A percentile compares a stretch with the other conserved stretches of the same genome.
phyloP scores from a whole-genome alignment of 2,329 filamentous ascomycete species.

The Hymenoscyphus fructigenus region DNA sequence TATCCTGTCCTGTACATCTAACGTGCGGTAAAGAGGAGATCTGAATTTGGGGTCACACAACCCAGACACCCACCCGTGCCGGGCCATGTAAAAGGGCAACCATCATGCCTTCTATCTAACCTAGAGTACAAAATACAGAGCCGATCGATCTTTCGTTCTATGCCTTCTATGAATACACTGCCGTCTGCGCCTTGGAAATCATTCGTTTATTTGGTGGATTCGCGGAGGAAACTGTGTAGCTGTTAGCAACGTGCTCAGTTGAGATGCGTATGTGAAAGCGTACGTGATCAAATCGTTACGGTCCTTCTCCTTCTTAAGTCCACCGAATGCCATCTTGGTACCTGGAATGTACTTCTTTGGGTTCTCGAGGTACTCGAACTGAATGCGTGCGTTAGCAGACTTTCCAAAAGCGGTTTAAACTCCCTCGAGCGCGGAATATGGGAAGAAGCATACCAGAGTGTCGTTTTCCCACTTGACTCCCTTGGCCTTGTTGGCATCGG shows the following conservation, averaged over 20 bases:
- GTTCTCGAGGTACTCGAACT: conserved; percentile 99
- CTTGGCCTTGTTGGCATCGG: conserved; percentile 99
- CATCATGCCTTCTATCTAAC: conserved; percentile 28
- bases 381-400: background rate
- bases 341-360: conserved; percentile 99
- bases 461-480: conserved; percentile 84
- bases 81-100: conserved; percentile 3
- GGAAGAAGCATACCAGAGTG: conserved; percentile 64
- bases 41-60: background rate
- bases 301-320: conserved; percentile 99
- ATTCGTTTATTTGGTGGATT: conserved; percentile 64
- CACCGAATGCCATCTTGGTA: conserved; percentile 99
- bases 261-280: conserved; percentile 40
- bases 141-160: conserved; percentile 23
- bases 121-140: conserved; percentile 30
- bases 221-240: conserved; percentile 61
- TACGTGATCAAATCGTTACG: conserved; percentile 98
- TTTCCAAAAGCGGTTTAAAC: background rate
- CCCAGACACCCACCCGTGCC: background rate
- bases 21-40: background rate
- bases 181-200: conserved; percentile 1
- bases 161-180: conserved; percentile 34
- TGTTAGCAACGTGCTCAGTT: conserved; percentile 19
- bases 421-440: background rate
- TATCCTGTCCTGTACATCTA: conserved; percentile 1